Evolutionary conservation across 768 basidiomycete species (phyloP).

Genomic region (Kwoniella bestiolae): DNA sequence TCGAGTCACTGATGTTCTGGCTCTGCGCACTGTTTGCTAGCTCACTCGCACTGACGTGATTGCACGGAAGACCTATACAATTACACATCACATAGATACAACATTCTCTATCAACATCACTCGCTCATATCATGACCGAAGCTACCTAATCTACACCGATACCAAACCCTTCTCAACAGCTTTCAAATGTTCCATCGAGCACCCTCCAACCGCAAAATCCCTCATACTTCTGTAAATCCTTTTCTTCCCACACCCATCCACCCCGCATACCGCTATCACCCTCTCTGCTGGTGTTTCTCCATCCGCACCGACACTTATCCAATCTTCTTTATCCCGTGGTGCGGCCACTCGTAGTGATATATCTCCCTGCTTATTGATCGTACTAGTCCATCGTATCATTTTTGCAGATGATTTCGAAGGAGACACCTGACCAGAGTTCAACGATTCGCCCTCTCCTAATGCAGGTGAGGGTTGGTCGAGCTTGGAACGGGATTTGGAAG

Average conservation of each 20-base stretch:
- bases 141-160: too few relatives aligned
- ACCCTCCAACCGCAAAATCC: constrained; percentile 48
- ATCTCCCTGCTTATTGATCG: constrained; percentile 31
- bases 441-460: constrained; percentile 19
- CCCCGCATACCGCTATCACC: constrained; percentile 29
- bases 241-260: constrained; percentile 35
- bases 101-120: too few relatives aligned
- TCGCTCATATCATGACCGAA: too few relatives aligned
- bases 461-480: constrained; percentile 40
- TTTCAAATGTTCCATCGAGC: constrained; percentile 44
- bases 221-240: constrained; percentile 46
- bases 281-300: not conserved
- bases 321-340: constrained; percentile 34
- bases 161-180: constrained; percentile 28
- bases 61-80: too few relatives aligned
- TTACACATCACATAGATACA: too few relatives aligned
- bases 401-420: constrained; percentile 7
- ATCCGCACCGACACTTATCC: constrained; percentile 15
- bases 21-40: too few relatives aligned
- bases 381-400: constrained; percentile 38
- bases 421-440: constrained; percentile 5
- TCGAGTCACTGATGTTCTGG: too few relatives aligned
- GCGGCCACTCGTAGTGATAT: constrained; percentile 33
- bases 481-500: constrained; percentile 46
- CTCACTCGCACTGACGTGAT: too few relatives aligned